Conservation (phyloP, 1,139 yeast genomes). For the Kurtzmaniella quercitrusa region DNA sequence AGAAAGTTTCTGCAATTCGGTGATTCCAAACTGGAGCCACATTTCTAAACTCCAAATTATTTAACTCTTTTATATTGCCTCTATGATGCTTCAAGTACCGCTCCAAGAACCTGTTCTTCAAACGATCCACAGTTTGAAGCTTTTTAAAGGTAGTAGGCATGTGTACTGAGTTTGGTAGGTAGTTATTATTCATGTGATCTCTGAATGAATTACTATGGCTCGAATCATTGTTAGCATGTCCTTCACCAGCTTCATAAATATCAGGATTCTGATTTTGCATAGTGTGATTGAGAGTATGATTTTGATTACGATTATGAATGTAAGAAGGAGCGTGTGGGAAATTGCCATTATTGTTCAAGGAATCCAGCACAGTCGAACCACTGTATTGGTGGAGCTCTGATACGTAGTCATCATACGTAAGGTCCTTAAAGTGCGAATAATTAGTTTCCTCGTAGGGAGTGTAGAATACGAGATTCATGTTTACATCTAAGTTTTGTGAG, state of each 20-base stretch:
- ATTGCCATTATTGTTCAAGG: background rate
- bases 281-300: background rate
- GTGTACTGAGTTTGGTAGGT: slow-evolving; percentile 14
- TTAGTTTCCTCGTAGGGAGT: background rate
- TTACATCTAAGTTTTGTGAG: background rate
- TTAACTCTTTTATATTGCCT: slow-evolving; percentile 13
- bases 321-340: background rate
- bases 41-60: slow-evolving; percentile 14
- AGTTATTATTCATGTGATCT: slow-evolving; percentile 1
- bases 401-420: background rate
- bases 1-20: slow-evolving; percentile 18
- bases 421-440: slow-evolving; percentile 1
- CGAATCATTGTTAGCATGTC: background rate
- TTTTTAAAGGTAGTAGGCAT: slow-evolving; percentile 9
- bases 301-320: no score
- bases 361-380: background rate
- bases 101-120: slow-evolving; percentile 15
- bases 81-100: slow-evolving; percentile 12
- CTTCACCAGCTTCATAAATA: background rate
- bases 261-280: background rate
- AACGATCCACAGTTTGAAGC: slow-evolving; percentile 8
- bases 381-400: background rate
- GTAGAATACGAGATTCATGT: background rate
- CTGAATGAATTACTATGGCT: background rate
- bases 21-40: slow-evolving; percentile 27